Evolutionary conservation across 768 basidiomycete genomes (phyloP).

Genomic region (Trametes gibbosa): DNA sequence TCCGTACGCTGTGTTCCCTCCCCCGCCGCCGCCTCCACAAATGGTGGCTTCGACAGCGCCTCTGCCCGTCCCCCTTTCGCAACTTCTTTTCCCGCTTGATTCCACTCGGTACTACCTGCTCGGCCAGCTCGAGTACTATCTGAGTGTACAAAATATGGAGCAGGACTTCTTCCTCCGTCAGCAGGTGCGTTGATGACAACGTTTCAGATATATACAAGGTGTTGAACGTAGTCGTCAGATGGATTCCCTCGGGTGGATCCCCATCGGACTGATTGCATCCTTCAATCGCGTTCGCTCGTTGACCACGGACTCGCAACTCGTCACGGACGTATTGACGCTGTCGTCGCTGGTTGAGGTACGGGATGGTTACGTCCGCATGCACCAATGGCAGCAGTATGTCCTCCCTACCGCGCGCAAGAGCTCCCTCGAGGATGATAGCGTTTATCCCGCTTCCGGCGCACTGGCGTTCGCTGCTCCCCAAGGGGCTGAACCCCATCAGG

Average conservation of each 20-base stretch:
- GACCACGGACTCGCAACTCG: constrained; percentile 55
- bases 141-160: constrained; percentile 88
- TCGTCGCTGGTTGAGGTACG: constrained; percentile 73
- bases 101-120: constrained; percentile 66
- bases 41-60: constrained; percentile 19
- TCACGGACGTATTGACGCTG: constrained; percentile 65
- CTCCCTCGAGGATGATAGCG: constrained; percentile 30
- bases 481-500: neutral
- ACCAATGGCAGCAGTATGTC: constrained; percentile 58
- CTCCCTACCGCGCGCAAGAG: constrained; percentile 61
- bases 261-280: constrained; percentile 74
- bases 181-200: constrained; percentile 48
- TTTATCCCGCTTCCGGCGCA: neutral
- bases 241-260: constrained; percentile 87
- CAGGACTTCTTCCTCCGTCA: constrained; percentile 81
- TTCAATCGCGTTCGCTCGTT: constrained; percentile 81
- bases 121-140: constrained; percentile 88
- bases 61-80: constrained; percentile 47
- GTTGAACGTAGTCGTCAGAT: constrained; percentile 50
- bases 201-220: neutral
- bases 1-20: constrained; percentile 15
- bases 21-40: constrained; percentile 26
- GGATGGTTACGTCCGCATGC: constrained; percentile 66
- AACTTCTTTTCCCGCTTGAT: constrained; percentile 58
- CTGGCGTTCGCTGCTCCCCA: neutral